These are phyloP conservation scores for Amanita molliuscula DNA, from an alignment of 768 basidiomycete species.

Conservation along the genomic window DNA sequence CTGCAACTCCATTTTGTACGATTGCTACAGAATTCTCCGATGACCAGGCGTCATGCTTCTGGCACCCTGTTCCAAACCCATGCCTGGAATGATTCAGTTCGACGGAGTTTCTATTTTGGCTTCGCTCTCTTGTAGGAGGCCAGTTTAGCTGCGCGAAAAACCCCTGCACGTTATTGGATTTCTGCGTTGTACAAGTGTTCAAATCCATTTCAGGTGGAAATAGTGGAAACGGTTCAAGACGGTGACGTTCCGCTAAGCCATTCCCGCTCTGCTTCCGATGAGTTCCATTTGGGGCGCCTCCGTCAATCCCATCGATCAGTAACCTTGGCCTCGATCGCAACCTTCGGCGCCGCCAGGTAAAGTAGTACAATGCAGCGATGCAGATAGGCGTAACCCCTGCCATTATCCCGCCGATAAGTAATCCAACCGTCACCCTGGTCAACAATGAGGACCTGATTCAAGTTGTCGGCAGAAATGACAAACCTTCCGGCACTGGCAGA, in stretches of 20 bases:
- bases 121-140: neutral
- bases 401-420: neutral
- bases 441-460: neutral
- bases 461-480: neutral
- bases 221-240: neutral
- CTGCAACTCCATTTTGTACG: neutral
- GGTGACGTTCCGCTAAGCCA: neutral
- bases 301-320: neutral
- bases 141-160: neutral
- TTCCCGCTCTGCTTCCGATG: neutral
- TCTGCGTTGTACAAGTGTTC: neutral
- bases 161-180: neutral
- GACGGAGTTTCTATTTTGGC: neutral
- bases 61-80: neutral
- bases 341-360: neutral
- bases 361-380: neutral
- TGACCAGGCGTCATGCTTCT: neutral
- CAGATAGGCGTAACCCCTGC: neutral
- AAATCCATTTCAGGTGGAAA: neutral
- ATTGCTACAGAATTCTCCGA: neutral
- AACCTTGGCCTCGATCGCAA: neutral
- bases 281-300: neutral
- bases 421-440: neutral
- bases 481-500: neutral
- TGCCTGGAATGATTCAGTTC: neutral